Evolutionary conservation across 768 basidiomycete genomes (phyloP).

Genomic region (Glaciozyma antarctica): DNA sequence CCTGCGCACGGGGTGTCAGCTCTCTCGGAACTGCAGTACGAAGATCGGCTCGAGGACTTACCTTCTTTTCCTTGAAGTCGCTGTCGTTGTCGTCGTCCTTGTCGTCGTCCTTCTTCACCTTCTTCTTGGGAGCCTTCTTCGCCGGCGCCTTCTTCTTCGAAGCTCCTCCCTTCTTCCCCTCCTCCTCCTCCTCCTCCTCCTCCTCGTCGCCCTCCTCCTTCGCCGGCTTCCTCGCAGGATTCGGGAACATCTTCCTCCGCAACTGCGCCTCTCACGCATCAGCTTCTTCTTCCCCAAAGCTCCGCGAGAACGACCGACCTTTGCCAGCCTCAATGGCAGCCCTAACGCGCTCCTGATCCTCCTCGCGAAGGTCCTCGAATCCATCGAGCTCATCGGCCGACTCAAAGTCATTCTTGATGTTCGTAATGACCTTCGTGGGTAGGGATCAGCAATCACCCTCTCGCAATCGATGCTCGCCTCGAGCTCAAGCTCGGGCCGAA

Average conservation of each 20-base stretch:
- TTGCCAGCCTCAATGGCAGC: slow-evolving; percentile 67
- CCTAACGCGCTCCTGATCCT: slow-evolving; percentile 60
- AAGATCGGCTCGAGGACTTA: not conserved
- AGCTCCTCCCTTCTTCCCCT: slow-evolving; percentile 4
- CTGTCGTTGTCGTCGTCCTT: slow-evolving; percentile 1
- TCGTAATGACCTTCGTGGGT: slow-evolving; percentile 56
- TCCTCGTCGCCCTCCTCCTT: slow-evolving; percentile 7
- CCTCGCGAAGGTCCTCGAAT: slow-evolving; percentile 59
- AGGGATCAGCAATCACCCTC: not conserved
- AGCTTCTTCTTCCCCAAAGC: not conserved
- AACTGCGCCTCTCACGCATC: slow-evolving; percentile 42
- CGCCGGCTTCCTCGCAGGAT: slow-evolving; percentile 23
- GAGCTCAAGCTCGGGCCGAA: not conserved
- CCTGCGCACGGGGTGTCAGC: not conserved
- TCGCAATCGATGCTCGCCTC: too few relatives aligned
- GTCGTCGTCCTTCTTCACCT: slow-evolving; percentile 6
- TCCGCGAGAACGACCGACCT: slow-evolving; percentile 31
- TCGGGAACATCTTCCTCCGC: slow-evolving; percentile 63
- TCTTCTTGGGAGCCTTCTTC: slow-evolving; percentile 20
- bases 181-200: slow-evolving; percentile 10
- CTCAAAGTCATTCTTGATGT: slow-evolving; percentile 57
- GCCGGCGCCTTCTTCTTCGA: slow-evolving; percentile 6
- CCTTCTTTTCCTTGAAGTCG: slow-evolving; percentile 4
- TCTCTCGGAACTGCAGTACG: not conserved
- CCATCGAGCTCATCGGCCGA: slow-evolving; percentile 68